Evolutionary conservation across 768 basidiomycete genomes (phyloP).

Genomic region (Phaeotremella skinneri): DNA sequence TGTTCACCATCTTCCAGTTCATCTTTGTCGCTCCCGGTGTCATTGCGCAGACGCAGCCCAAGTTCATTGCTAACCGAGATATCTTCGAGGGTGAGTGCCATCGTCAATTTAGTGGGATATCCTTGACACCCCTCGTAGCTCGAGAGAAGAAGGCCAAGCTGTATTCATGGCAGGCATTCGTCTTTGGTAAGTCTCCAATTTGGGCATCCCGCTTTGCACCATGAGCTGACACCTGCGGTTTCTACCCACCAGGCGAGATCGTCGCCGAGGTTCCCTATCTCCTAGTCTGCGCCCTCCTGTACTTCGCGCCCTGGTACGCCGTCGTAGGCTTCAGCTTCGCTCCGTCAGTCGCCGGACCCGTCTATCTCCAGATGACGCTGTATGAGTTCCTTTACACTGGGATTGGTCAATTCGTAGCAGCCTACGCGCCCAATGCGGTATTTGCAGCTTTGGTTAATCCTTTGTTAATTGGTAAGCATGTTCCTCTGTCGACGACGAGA

Average conservation of each 20-base stretch:
- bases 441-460: conserved; percentile 48
- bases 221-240: background rate
- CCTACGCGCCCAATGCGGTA: conserved; percentile 46
- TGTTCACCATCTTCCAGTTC: conserved; percentile 63
- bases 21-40: conserved; percentile 58
- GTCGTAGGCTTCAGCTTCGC: conserved; percentile 44
- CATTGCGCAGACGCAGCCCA: conserved; percentile 73
- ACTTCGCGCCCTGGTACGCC: conserved; percentile 40
- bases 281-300: conserved; percentile 42
- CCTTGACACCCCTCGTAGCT: conserved; percentile 1
- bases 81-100: conserved; percentile 34
- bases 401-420: conserved; percentile 46
- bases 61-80: conserved; percentile 69
- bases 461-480: conserved; percentile 32
- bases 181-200: conserved; percentile 26
- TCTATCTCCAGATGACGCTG: conserved; percentile 46
- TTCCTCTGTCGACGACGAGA: conserved; percentile 16
- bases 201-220: background rate
- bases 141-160: conserved; percentile 44
- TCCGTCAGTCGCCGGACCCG: conserved; percentile 40
- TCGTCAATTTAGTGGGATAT: background rate
- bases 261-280: conserved; percentile 45
- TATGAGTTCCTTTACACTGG: conserved; percentile 51
- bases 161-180: conserved; percentile 43
- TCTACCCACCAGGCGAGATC: conserved; percentile 22